phyloP scores from a whole-genome alignment of 2,329 filamentous ascomycete genomes.

The Esteya vermicola region DNA sequence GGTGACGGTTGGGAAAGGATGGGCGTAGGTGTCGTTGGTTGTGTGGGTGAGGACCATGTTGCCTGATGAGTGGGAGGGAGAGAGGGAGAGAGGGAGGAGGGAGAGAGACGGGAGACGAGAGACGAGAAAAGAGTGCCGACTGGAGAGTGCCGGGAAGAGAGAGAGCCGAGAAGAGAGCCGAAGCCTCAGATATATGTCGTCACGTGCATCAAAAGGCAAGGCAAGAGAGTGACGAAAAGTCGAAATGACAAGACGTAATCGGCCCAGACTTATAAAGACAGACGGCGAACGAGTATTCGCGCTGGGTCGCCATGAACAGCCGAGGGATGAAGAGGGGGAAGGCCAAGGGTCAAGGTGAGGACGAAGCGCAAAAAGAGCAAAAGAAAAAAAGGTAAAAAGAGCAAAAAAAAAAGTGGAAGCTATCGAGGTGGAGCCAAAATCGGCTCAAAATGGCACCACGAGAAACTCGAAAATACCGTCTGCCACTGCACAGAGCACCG shows the following conservation, averaged over 20 bases:
- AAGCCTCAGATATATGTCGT: too few relatives aligned
- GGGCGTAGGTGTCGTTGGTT: slow-evolving; percentile 59
- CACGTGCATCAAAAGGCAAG: too few relatives aligned
- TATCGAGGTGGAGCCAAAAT: neutral
- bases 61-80: neutral
- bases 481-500: neutral
- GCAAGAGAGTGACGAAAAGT: too few relatives aligned
- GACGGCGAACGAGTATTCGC: too few relatives aligned
- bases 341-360: too few relatives aligned
- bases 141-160: neutral
- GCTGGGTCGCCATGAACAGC: neutral
- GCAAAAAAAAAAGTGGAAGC: slow-evolving; percentile 1
- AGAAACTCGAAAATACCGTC: neutral
- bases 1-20: slow-evolving; percentile 72
- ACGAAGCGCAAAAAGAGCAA: slow-evolving; percentile 29
- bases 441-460: neutral
- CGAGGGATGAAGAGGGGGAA: neutral
- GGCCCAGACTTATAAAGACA: too few relatives aligned
- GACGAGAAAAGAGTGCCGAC: neutral
- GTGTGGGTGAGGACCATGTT: slow-evolving; percentile 50
- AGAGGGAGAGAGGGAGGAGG: slow-evolving; percentile 5
- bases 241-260: too few relatives aligned
- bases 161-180: neutral
- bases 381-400: neutral
- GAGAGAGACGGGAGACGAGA: neutral